Base-by-base conservation (phyloP, 192 early-diverging fungal genomes). In the Coemansia sp. region DNA sequence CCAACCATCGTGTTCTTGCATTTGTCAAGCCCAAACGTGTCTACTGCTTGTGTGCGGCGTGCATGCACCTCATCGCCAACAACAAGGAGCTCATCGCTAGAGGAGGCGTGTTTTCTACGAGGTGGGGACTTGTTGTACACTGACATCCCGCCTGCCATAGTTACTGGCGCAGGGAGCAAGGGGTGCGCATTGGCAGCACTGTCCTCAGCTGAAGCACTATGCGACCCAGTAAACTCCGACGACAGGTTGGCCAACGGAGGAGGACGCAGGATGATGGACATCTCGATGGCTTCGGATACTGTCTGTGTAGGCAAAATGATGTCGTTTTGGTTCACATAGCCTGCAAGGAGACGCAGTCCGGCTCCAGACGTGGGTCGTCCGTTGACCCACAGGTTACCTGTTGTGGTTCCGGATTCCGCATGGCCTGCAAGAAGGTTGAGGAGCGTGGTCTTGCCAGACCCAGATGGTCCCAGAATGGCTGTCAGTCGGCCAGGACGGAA, bases 261-360 rank as follows among this genome's bases (percentile, higher is more conserved):
- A 28, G 64, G 70, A 2, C 86, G 82, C 38, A 85, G 66, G 3
- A 52, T 83, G 14, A 87, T 85, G 23, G 84, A 87, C 84, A 87
- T 85, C 8, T 72, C 78, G 31, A 94, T 86, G 4, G 93, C 91
- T 58, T 94, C 93, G 23, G 83, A 70, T 1, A 92, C 89, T 0
- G 93, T 94, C 74, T 85, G 88, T 31, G 79, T 87, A 37, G 82
- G 68, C 57, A 84, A 74, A 61, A 84, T 88, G 28, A 85, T 86
- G 58, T 87, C 86, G 55, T 87, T 84, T 65, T 87, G 84, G 71
- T 81, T 75, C 17, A 79, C 74, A 38, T 82, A 87, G 0, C 83
- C 86, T 6, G 75, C 76, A 27, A 83, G 76, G 47, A 74, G 68
- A 6, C 85, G 87, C 45, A 87, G 75, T 33, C 74, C 74, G 0